phyloP scores from a whole-genome alignment of 2,329 filamentous ascomycete species.

The Cryphonectria parasitica region DNA sequence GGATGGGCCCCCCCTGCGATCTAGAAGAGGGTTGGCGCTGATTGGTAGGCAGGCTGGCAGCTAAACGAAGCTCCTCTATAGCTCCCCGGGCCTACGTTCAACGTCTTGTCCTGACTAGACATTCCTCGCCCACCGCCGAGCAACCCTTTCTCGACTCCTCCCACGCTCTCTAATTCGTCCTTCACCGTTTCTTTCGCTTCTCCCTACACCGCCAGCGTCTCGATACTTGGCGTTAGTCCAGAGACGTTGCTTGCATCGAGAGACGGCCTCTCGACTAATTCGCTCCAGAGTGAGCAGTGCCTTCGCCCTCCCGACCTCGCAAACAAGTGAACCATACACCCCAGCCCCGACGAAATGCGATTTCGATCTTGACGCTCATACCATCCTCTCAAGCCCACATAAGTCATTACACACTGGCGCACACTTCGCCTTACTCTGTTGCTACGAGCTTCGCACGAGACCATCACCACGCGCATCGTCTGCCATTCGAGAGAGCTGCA shows the following conservation, averaged over 20 bases:
- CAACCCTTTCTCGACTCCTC: not conserved
- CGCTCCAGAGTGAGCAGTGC: not conserved
- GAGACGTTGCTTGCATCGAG: not conserved
- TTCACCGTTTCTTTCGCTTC: constrained; percentile 2
- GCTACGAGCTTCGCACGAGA: not conserved
- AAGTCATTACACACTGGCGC: not conserved
- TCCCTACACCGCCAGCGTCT: not conserved
- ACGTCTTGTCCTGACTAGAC: constrained; percentile 8
- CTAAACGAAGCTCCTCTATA: constrained; percentile 12
- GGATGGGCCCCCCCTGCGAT: not conserved
- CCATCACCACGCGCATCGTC: not conserved
- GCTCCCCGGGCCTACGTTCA: constrained; percentile 4
- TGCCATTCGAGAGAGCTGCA: not conserved
- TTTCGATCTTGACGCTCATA: not conserved
- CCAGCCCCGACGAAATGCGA: not conserved
- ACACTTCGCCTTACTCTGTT: not conserved
- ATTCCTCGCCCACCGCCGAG: not conserved
- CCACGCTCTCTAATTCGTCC: constrained; percentile 3
- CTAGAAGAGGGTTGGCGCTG: not conserved
- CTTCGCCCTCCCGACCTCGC: not conserved
- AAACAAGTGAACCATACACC: not conserved
- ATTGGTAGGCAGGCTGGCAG: constrained; percentile 6
- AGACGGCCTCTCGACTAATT: not conserved
- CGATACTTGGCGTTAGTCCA: not conserved
- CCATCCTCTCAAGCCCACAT: not conserved